Base-by-base conservation (phyloP, 2,329 filamentous ascomycete species). In the Beauveria rudraprayagi region DNA sequence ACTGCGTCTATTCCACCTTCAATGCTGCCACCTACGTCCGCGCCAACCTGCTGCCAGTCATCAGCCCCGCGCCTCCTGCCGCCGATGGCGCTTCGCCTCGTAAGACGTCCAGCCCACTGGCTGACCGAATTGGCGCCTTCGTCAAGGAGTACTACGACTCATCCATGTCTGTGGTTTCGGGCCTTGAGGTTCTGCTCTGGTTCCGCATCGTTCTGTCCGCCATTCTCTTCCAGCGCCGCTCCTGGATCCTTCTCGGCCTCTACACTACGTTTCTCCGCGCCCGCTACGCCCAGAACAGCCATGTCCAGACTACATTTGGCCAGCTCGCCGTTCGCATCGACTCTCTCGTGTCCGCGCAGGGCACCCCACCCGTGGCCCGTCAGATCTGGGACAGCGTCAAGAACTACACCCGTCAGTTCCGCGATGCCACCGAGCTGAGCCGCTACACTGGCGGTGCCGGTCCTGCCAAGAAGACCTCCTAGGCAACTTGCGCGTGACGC, bases 81-180 rank as follows among this genome's bases (percentile, higher is more conserved):
- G 80, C 83, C 47, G 79, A 81, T 56, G 77, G 82, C 58, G 79
- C 82, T 63, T 88, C 85, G 77, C 78, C 80, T 40, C 82, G 82
- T 64, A 67, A 68, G 66, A 73, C 75, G 37, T 77, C 76, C 67
- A 83, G 80, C 74, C 85, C 86, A 48, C 76, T 92, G 61, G 87
- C 90, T 59, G 92, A 97, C 64, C 84, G 82, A 67, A 96, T 99
- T 74, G 92, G 92, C 68, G 83, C 83, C 70, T 99, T 99, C 70
- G 92, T 99, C 75, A 97, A 97, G 86, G 86, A 92, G 73, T 97
- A 97, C 84, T 99, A 99, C 73, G 94, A 99, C 74, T 79, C 85
- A 64, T 96, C 91, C 76, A 99, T 99, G 94, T 90, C 89, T 62
- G 80, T 97, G 63, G 94, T 99, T 37, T 89, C 93, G 43, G 80